phyloP scores from a whole-genome alignment of 75 land plant genomes.

The Cunninghamia lanceolata region DNA sequence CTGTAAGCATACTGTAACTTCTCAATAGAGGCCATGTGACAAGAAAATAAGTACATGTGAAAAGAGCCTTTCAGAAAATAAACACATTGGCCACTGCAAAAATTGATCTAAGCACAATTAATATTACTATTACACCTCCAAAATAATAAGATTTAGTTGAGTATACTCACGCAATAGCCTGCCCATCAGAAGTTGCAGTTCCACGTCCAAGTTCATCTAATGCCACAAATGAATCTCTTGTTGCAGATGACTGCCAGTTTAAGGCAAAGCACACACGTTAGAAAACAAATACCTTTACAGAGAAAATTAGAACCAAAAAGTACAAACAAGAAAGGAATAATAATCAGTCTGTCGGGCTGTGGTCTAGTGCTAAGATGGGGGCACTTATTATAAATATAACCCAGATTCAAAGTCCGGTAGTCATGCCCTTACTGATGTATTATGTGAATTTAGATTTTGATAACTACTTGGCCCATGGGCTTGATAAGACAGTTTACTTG shows the following conservation, averaged over 20 bases:
- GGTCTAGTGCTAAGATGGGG: not conserved
- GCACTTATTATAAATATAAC: not conserved
- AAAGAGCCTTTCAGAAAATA: not conserved
- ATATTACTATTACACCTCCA: not conserved
- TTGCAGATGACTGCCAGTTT: conserved; percentile 72
- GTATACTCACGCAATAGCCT: conserved; percentile 87
- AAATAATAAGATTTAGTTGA: not conserved
- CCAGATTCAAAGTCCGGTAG: not conserved
- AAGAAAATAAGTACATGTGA: not conserved
- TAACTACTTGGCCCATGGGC: not conserved
- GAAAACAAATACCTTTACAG: not conserved
- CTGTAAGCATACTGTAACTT: conserved; percentile 35
- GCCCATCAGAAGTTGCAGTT: conserved; percentile 98
- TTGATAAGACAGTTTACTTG: too few species aligned
- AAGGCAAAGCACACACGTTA: not conserved
- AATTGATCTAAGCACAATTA: not conserved
- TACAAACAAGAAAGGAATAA: not conserved
- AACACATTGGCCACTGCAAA: not conserved
- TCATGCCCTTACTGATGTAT: not conserved
- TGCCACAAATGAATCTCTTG: conserved; percentile 75
- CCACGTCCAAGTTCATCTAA: conserved; percentile 98
- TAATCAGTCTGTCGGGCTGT: not conserved
- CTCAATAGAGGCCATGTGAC: conserved; percentile 4
- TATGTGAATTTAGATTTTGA: not conserved
- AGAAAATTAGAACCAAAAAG: not conserved